Base-by-base conservation (phyloP, 106 monocot species). In the Chionographis japonica region DNA sequence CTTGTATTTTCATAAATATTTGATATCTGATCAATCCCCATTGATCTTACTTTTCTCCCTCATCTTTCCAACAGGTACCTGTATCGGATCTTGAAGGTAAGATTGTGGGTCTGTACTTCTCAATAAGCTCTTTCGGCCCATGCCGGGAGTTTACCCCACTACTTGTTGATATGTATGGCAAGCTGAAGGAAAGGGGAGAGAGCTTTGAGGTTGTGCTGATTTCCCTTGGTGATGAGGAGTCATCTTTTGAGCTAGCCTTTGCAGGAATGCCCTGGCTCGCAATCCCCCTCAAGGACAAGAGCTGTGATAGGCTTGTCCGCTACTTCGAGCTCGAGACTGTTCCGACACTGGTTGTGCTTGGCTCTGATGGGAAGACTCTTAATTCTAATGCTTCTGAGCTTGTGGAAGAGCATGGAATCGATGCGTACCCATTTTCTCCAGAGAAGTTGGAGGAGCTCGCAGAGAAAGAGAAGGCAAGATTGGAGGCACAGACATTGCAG, bases 351-450 rank as follows among this genome's bases (percentile, higher is more conserved):
- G 84, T 87, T 36, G 56, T 89, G 41, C 77, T 94, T 20, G 92
- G 85, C 8, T 37, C 83, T 11, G 88, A 92, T 83, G 92, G 92
- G 50, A 88, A 88, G 78, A 92, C 92, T 36, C 66, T 81, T 50
- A 62, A 78, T 55, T 0, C 19, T 16, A 83, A 88, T 80, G 80
- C 75, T 18, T 78, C 72, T 13, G 92, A 88, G 13, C 56, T 88
- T 38, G 69, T 92, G 12, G 92, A 88, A 52, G 85, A 92, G 8
- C 68, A 85, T 70, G 92, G 88, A 3, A 20, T 60, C 3, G 85
- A 78, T n/a, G 77, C 80, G 15, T 85, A 75, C 62, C 92, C 92
- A 14, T 92, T 92, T 68, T 64, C 80, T 13, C 55, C 72, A 4
- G 78, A 83, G 71, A 85, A 79, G 62, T 54, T 88, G 41, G 63